phyloP scores from a whole-genome alignment of 2,329 filamentous ascomycete genomes.

The Xylaria sp. region DNA sequence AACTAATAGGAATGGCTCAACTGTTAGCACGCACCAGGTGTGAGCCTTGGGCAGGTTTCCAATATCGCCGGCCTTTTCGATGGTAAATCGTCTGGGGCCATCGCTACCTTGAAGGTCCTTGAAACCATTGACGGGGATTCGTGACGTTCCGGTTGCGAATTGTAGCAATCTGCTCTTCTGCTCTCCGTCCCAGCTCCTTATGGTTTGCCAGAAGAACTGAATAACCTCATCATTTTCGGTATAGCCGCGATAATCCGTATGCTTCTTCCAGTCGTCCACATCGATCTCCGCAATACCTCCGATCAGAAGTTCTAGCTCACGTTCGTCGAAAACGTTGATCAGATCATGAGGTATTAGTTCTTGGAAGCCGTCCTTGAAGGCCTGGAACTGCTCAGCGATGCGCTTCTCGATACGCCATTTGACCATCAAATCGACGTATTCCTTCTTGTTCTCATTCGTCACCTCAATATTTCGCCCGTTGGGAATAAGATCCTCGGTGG shows the following conservation, averaged over 20 bases:
- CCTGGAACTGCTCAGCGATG: constrained; percentile 97
- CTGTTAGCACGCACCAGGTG: constrained; percentile 74
- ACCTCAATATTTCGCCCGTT: constrained; percentile 91
- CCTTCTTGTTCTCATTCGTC: constrained; percentile 98
- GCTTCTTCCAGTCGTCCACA: constrained; percentile 99
- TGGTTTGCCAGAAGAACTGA: constrained; percentile 98
- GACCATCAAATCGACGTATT: constrained; percentile 98
- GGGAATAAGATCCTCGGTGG: constrained; percentile 91
- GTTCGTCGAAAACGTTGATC: constrained; percentile 98
- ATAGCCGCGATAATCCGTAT: constrained; percentile 98
- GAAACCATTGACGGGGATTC: constrained; percentile 99
- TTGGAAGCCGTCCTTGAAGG: constrained; percentile 96
- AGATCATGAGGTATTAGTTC: constrained; percentile 96
- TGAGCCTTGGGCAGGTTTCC: constrained; percentile 94
- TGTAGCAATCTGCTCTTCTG: constrained; percentile 96
- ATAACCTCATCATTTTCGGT: constrained; percentile 97
- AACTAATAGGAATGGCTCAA: not conserved
- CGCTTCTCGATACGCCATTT: constrained; percentile 99
- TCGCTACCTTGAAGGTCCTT: constrained; percentile 98
- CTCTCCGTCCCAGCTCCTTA: constrained; percentile 95
- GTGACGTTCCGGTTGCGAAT: constrained; percentile 95
- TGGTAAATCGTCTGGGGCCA: constrained; percentile 92
- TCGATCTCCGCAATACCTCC: constrained; percentile 99
- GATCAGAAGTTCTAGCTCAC: constrained; percentile 93
- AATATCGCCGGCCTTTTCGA: constrained; percentile 94